Conservation (phyloP, 306 rosid species). For the Cucumis hystrix region DNA sequence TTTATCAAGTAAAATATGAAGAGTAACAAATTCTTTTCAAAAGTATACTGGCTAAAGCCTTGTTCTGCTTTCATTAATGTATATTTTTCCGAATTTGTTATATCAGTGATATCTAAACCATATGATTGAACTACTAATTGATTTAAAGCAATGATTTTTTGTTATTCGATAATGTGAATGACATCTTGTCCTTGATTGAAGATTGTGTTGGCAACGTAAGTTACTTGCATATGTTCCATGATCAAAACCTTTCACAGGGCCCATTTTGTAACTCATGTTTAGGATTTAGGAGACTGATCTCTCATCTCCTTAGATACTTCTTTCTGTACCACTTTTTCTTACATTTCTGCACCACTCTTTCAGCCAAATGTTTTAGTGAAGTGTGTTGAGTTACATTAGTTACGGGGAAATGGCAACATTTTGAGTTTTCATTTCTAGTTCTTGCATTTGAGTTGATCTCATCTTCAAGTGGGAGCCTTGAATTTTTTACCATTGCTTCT, state of each 20-base stretch:
- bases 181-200: not conserved
- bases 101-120: not conserved
- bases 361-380: not conserved
- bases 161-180: not conserved
- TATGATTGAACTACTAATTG: not conserved
- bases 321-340: not conserved
- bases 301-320: not conserved
- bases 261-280: not conserved
- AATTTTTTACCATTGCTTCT: not conserved
- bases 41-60: not conserved
- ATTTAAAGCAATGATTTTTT: not conserved
- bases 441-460: not conserved
- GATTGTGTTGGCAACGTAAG: not conserved
- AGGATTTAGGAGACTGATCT: not conserved
- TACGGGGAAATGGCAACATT: not conserved
- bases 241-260: not conserved
- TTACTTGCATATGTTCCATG: not conserved
- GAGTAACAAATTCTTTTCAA: not conserved
- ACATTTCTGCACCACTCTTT: not conserved
- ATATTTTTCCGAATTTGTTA: not conserved
- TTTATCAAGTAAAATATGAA: not conserved
- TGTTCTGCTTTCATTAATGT: not conserved
- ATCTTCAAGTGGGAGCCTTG: not conserved
- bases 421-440: not conserved
- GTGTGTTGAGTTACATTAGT: not conserved